Evolutionary conservation across 1,284 basidiomycete genomes (phyloP).

Genomic region (Ganoderma sinense): DNA sequence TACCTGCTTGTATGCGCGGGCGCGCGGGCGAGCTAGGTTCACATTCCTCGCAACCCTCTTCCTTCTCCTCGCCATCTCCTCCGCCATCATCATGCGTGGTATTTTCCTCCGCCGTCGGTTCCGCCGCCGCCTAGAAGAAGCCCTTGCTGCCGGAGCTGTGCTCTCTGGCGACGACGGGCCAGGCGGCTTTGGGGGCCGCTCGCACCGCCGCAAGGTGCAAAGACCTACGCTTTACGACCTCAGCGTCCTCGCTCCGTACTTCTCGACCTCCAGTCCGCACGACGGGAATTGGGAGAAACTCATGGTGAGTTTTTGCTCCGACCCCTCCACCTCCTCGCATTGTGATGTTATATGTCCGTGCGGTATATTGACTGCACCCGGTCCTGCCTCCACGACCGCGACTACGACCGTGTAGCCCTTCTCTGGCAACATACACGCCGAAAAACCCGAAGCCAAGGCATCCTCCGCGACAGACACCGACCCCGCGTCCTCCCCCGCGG

Average conservation of each 20-base stretch:
- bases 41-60: conserved; percentile 77
- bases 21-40: conserved; percentile 51
- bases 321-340: not conserved
- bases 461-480: conserved; percentile 11
- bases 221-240: conserved; percentile 64
- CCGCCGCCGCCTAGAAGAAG: conserved; percentile 57
- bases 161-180: conserved; percentile 47
- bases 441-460: conserved; percentile 18
- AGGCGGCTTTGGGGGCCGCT: conserved; percentile 21
- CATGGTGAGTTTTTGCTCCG: conserved; percentile 47
- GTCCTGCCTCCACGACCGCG: not conserved
- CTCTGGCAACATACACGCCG: conserved; percentile 26
- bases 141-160: conserved; percentile 54
- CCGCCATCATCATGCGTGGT: conserved; percentile 67
- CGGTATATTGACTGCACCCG: not conserved
- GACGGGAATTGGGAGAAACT: conserved; percentile 55
- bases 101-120: conserved; percentile 67
- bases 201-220: conserved; percentile 44
- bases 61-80: conserved; percentile 69
- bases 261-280: conserved; percentile 29
- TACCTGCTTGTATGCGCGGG: not conserved
- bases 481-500: conserved; percentile 6
- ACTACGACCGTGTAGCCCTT: conserved; percentile 30
- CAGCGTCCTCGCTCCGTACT: conserved; percentile 38
- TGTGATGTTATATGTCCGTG: conserved; percentile 1